Base-by-base conservation (phyloP, 2,329 filamentous ascomycete species). In the Sclerotinia minor region DNA sequence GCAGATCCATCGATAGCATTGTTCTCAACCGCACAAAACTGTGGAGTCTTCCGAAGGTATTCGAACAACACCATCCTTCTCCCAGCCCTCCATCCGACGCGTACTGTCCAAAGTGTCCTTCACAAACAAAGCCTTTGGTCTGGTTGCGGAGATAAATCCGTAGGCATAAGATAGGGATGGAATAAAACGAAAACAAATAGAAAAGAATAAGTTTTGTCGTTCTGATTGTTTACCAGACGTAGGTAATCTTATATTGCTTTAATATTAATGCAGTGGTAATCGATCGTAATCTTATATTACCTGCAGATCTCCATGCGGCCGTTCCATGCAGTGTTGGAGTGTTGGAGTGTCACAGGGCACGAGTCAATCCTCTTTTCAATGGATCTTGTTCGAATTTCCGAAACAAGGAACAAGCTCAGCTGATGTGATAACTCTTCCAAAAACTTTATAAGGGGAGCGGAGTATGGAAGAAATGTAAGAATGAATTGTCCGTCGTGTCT, bases 11-110 rank as follows among this genome's bases (percentile, higher is more conserved):
- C 24, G 54, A 66, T 29, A 60, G 69, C 3, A 11, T 65, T 68
- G 45, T 50, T 69, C 58, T 71, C 70, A 49, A 73, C 69, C 50
- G 64, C 63, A 67, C 70, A 76, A 47, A 70, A 69, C 32, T 68
- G 47, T 59, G 70, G 57, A 26, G 70, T 59, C 55, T 71, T 68
- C 50, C 70, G 73, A 44, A 74, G 69, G 68, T 74, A 73, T 72
- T 72, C 73, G 68, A 75, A 69, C 68, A 73, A 70, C 58, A 74
- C 71, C 74, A 76, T 76, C 19, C 65, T 74, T 69, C 64, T 45
- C 65, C 29, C 47, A 55, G 52, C 24, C 21, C 64, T 38, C 67
- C 67, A 68, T 68, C 9, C 49, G 67, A 65, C 26, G 47, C 24
- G 44, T 57, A 2, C 41, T 66, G 35, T 24, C 26, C 24, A 35